Evolutionary conservation across 116 monocot species (phyloP).

Genomic region (Thalassia testudinum): DNA sequence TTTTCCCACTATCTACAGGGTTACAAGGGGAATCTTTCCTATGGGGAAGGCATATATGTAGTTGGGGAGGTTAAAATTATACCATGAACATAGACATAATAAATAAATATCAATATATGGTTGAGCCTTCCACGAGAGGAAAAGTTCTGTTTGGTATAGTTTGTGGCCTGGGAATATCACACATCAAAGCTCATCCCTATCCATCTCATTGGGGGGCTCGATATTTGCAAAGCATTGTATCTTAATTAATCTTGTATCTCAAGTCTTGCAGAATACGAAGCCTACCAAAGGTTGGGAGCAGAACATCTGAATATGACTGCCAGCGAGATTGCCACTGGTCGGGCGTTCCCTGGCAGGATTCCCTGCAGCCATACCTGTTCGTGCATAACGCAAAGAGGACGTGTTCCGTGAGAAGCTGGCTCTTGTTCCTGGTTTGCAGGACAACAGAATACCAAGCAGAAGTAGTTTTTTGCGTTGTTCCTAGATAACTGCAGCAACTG

Average conservation of each 20-base stretch:
- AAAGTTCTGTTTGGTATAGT: neutral
- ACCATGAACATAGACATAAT: too few species aligned
- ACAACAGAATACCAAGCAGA: too few species aligned
- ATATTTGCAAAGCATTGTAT: too few species aligned
- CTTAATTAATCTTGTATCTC: conserved; percentile 12
- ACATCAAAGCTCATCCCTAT: conserved; percentile 1
- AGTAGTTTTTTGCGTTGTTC: neutral
- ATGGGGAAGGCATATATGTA: too few species aligned
- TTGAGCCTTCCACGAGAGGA: neutral
- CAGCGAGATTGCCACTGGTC: neutral
- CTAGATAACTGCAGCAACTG: neutral
- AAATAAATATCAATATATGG: too few species aligned
- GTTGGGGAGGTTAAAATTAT: too few species aligned
- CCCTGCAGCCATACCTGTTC: neutral
- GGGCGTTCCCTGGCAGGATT: neutral
- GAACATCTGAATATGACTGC: conserved; percentile 2
- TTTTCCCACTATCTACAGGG: too few species aligned
- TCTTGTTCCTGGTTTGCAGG: neutral
- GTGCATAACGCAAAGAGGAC: neutral
- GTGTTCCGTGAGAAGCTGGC: neutral
- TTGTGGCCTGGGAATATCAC: conserved; percentile 1
- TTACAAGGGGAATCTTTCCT: too few species aligned
- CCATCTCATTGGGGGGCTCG: neutral
- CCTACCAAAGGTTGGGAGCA: conserved; percentile 2
- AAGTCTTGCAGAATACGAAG: conserved; percentile 30